Conservation (phyloP, 139 green algal species). For the Chlorella sorokiniana region DNA sequence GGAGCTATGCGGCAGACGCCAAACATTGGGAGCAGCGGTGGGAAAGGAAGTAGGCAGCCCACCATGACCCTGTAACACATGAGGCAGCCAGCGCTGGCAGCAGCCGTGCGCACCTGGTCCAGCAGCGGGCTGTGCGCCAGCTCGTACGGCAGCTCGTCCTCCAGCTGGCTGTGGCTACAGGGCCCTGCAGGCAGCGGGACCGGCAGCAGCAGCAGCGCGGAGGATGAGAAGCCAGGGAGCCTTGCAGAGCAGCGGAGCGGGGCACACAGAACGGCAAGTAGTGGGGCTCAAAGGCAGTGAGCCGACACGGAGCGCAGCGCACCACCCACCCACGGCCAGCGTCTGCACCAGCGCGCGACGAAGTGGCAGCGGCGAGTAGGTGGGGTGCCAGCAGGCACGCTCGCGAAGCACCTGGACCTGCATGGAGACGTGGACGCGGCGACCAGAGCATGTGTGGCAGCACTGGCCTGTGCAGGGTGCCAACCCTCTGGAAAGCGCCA, state of each 20-base stretch:
- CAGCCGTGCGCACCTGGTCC: constrained; percentile 4
- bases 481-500: not conserved
- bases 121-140: constrained; percentile 21
- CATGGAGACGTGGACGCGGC: too few species aligned
- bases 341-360: constrained; percentile 38
- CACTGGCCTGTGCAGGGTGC: too few species aligned
- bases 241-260: too few species aligned
- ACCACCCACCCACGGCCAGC: constrained; percentile 21
- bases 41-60: not conserved
- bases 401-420: constrained; percentile 37
- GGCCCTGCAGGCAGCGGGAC: constrained; percentile 13
- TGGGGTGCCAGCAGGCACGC: constrained; percentile 22
- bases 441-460: not conserved
- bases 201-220: not conserved
- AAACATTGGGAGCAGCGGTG: not conserved
- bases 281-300: too few species aligned
- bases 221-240: not conserved
- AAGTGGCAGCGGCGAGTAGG: constrained; percentile 21
- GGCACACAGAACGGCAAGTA: too few species aligned
- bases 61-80: not conserved
- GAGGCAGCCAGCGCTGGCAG: not conserved
- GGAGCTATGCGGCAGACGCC: not conserved
- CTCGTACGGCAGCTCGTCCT: constrained; percentile 42
- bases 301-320: not conserved
- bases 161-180: constrained; percentile 44